Percentiles rank a stretch among this genome's conserved stretches.
Evolutionary conservation across 2,329 filamentous ascomycete species (phyloP).

Genomic region (Blastomyces percursus): DNA sequence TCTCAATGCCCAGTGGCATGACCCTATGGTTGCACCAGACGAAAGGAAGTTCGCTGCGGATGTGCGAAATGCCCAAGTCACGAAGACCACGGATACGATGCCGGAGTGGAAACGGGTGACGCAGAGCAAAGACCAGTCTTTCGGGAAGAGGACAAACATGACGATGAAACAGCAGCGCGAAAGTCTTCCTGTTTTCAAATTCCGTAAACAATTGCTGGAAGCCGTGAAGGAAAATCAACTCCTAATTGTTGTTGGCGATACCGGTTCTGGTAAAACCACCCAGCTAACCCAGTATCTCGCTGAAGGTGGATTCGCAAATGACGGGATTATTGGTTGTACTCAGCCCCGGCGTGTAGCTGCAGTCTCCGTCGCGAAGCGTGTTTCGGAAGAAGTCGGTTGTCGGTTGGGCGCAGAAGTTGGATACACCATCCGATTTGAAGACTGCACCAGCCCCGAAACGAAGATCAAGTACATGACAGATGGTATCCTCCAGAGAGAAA

Average conservation of each 20-base stretch:
- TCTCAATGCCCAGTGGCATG: conserved; percentile 84
- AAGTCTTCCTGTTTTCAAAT: conserved; percentile 76
- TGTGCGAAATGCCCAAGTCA: conserved; percentile 54
- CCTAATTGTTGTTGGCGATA: conserved; percentile 92
- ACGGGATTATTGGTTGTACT: conserved; percentile 88
- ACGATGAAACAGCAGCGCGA: conserved; percentile 94
- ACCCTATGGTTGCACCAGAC: conserved; percentile 83
- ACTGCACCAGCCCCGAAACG: conserved; percentile 75
- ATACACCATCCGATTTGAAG: conserved; percentile 96
- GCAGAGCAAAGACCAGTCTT: conserved; percentile 64
- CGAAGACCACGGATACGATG: conserved; percentile 53
- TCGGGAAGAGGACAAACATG: conserved; percentile 79
- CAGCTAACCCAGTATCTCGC: conserved; percentile 92
- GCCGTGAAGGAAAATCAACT: conserved; percentile 82
- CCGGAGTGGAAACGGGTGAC: conserved; percentile 90
- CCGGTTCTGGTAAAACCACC: conserved; percentile 93
- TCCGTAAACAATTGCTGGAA: conserved; percentile 76
- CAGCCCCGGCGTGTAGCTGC: conserved; percentile 94
- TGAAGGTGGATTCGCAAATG: conserved; percentile 77
- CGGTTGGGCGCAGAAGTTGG: conserved; percentile 84
- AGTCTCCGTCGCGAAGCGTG: conserved; percentile 95
- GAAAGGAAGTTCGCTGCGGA: conserved; percentile 84
- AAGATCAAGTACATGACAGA: conserved; percentile 99
- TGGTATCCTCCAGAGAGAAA: conserved; percentile 93
- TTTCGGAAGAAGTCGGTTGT: conserved; percentile 90